Evolutionary conservation across 306 rosid genomes (phyloP).

Genomic region (Gastrolobium bilobum): DNA sequence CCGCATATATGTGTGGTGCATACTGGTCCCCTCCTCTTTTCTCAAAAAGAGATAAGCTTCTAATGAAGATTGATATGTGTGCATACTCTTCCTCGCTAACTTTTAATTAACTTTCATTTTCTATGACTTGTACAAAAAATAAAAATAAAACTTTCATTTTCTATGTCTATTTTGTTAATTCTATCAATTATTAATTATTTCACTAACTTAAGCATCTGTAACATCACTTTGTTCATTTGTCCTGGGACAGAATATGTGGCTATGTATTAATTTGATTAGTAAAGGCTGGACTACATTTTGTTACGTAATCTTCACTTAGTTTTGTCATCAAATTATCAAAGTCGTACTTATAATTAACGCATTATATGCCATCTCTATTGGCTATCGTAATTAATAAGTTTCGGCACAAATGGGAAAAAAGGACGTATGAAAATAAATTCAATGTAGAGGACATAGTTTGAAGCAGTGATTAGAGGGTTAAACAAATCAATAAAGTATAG

Average conservation of each 20-base stretch:
- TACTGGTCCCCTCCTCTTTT: constrained; percentile 54
- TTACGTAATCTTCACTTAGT: constrained; percentile 22
- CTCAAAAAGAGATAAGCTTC: constrained; percentile 43
- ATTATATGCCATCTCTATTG: neutral
- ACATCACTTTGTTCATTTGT: constrained; percentile 38
- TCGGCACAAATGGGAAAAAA: neutral
- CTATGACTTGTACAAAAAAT: too few relatives aligned
- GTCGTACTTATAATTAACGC: constrained; percentile 17
- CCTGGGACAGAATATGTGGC: constrained; percentile 26
- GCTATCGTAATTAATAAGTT: neutral
- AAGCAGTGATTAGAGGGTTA: constrained; percentile 2
- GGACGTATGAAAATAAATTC: neutral
- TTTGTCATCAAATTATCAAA: constrained; percentile 31
- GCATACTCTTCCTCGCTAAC: constrained; percentile 40
- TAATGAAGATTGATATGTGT: constrained; percentile 15
- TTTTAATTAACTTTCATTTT: constrained; percentile 43
- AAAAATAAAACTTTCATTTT: constrained; percentile 46
- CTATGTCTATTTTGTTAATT: constrained; percentile 3
- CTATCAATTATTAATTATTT: constrained; percentile 8
- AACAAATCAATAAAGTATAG: neutral
- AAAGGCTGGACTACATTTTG: neutral
- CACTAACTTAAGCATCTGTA: constrained; percentile 28
- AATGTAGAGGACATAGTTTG: neutral
- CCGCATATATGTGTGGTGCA: constrained; percentile 42
- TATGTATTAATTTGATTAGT: neutral